Percentiles rank a stretch among this genome's conserved stretches.
These are phyloP conservation scores for Rhizopus microsporus DNA, from an alignment of 371 early-diverging fungal species.

Conservation along the genomic window DNA sequence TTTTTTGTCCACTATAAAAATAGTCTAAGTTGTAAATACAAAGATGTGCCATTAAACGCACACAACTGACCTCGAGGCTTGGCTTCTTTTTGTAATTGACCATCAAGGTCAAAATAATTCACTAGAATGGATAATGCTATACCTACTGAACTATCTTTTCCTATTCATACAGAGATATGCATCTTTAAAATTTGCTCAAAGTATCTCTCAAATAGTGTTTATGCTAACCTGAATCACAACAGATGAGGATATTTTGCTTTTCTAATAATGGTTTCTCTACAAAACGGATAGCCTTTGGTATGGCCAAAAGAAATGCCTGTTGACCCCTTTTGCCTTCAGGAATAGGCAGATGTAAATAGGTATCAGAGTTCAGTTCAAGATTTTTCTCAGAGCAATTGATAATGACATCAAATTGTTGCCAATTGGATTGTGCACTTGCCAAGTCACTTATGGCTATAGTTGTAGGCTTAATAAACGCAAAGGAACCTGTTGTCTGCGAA, in stretches of 20 bases:
- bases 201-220: slow-evolving; percentile 21
- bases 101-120: slow-evolving; percentile 53
- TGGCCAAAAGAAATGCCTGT: slow-evolving; percentile 49
- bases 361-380: slow-evolving; percentile 18
- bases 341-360: slow-evolving; percentile 63
- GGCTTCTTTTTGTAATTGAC: slow-evolving; percentile 14
- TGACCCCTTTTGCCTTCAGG: slow-evolving; percentile 78
- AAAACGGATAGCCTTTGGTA: slow-evolving; percentile 61
- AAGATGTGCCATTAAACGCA: neutral
- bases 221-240: slow-evolving; percentile 50
- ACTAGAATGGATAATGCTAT: slow-evolving; percentile 70
- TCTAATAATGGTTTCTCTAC: slow-evolving; percentile 28
- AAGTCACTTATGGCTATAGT: slow-evolving; percentile 63
- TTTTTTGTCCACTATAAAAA: slow-evolving; percentile 57
- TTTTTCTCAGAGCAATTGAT: slow-evolving; percentile 64
- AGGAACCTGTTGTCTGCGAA: slow-evolving; percentile 17
- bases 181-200: no score
- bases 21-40: neutral
- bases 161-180: slow-evolving; percentile 9
- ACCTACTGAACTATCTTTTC: slow-evolving; percentile 77
- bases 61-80: slow-evolving; percentile 19
- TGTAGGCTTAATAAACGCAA: slow-evolving; percentile 57
- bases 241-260: slow-evolving; percentile 47
- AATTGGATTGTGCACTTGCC: slow-evolving; percentile 49
- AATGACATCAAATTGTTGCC: slow-evolving; percentile 61